Percentiles rank a stretch among this genome's conserved stretches.
phyloP scores from a whole-genome alignment of 345 rosid genomes.

The Zanthoxylum bungeanum region DNA sequence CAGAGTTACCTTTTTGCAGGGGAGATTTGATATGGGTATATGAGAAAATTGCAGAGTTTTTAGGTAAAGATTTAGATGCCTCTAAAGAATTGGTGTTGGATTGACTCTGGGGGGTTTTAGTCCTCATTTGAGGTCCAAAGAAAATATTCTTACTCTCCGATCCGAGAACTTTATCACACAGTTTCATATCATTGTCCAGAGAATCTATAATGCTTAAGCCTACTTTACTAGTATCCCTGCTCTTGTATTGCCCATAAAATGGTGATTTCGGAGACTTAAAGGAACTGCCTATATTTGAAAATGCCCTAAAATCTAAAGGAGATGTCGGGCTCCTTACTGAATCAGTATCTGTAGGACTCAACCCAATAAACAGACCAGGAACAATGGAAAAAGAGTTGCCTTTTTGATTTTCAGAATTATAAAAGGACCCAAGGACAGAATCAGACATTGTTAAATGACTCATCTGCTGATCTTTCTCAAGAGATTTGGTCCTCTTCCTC shows the following conservation, averaged over 20 bases:
- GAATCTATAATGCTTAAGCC: slow-evolving; percentile 84
- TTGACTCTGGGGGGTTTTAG: slow-evolving; percentile 34
- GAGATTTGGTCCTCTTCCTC: slow-evolving; percentile 48
- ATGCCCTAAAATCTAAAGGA: slow-evolving; percentile 69
- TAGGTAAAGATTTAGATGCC: slow-evolving; percentile 49
- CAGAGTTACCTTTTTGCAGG: slow-evolving; percentile 41
- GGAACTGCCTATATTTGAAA: slow-evolving; percentile 48
- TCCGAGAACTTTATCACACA: slow-evolving; percentile 25
- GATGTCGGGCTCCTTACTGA: slow-evolving; percentile 90
- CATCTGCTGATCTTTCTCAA: slow-evolving; percentile 55
- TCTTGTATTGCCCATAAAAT: slow-evolving; percentile 39
- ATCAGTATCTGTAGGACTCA: slow-evolving; percentile 63
- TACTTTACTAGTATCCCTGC: slow-evolving; percentile 67
- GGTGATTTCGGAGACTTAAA: slow-evolving; percentile 46
- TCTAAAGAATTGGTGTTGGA: slow-evolving; percentile 26
- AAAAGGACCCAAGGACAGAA: slow-evolving; percentile 34
- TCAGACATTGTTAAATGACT: slow-evolving; percentile 37
- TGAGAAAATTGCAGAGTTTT: slow-evolving; percentile 40
- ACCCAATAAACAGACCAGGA: slow-evolving; percentile 67
- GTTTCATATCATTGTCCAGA: slow-evolving; percentile 40
- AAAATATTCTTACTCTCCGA: slow-evolving; percentile 52
- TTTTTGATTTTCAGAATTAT: slow-evolving; percentile 31
- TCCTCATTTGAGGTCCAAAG: slow-evolving; percentile 61
- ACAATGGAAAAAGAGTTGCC: slow-evolving; percentile 40
- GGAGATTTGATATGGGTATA: slow-evolving; percentile 34